Base-by-base conservation (phyloP, 1,284 basidiomycete genomes). In the Schizophyllum commune region DNA sequence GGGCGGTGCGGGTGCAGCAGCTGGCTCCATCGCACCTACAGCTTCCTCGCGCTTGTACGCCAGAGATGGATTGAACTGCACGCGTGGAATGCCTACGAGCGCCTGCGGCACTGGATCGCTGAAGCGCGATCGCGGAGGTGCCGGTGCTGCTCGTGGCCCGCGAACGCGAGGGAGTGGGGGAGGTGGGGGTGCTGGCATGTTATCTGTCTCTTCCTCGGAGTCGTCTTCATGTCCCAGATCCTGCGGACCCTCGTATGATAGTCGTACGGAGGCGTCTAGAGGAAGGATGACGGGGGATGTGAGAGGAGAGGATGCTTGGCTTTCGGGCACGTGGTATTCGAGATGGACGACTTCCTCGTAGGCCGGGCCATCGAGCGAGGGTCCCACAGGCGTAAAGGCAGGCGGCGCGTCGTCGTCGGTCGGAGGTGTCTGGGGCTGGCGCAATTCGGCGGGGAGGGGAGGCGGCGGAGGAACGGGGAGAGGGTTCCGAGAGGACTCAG, bases 321-420 rank as follows among this genome's bases (percentile, higher is more conserved):
- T 75, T 62, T 63, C 63, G 57, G 54, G 47, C 57, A 64, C 65
- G 22, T 65, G 71, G 67, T 64, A 71, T 63, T 52, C 65, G 65
- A 58, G 62, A 58, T 70, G 60, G 9, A 71, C 68, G 15, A 74
- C 65, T 19, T 70, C 67, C 54, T 77, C 76, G 62, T 74, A 77
- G 2, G 75, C 71, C 0, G 75, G 74, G 1, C 75, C 76, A 65
- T 79, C 78, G 11, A 75, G 68, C 11, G 72, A 74, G 1, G 75
- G 73, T 5, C 72, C 77, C 6, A 74, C 68, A 0, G 74, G 60
- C 7, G 75, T 70, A 68, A 82, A 82, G 11, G 77, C 73, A 4
- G 80, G 79, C 13, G 79, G 80, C 21, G 72, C 68, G 21, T 71
- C 69, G 4, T 70, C 67, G 15, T 65, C 39, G 13, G 39, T 11